phyloP scores from a whole-genome alignment of 805 yeast species.

The Ascoidea rubescens region DNA sequence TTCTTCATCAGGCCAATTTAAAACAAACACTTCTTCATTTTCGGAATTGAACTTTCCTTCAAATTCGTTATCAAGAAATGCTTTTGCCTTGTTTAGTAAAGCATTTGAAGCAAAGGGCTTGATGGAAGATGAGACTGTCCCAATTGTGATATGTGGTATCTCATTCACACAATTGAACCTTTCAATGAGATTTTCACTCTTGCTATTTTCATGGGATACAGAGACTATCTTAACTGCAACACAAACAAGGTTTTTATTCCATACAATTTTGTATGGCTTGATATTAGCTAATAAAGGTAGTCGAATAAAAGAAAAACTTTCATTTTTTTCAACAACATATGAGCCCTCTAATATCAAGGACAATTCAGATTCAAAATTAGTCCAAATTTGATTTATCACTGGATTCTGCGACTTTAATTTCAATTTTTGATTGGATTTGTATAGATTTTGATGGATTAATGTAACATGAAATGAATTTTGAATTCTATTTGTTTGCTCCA shows the following conservation, averaged over 20 bases:
- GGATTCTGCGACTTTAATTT: too few species aligned
- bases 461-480: slow-evolving; percentile 58
- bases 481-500: slow-evolving; percentile 23
- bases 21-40: neutral
- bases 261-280: slow-evolving; percentile 28
- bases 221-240: slow-evolving; percentile 27
- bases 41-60: neutral
- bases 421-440: slow-evolving; percentile 1
- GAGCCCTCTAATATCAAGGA: neutral
- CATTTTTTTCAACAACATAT: neutral
- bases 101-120: slow-evolving; percentile 41
- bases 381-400: neutral
- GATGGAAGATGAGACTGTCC: slow-evolving; percentile 30
- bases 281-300: slow-evolving; percentile 14
- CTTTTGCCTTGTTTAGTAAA: slow-evolving; percentile 6
- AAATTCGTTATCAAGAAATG: too few species aligned
- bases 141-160: slow-evolving; percentile 62
- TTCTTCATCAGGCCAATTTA: neutral
- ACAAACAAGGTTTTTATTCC: slow-evolving; percentile 40
- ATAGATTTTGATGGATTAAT: slow-evolving; percentile 31
- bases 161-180: slow-evolving; percentile 24
- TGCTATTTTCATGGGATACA: slow-evolving; percentile 7
- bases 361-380: neutral
- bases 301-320: too few species aligned
- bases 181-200: slow-evolving; percentile 7